Evolutionary conservation across 2,329 filamentous ascomycete genomes (phyloP).

Genomic region (Ophiostoma piceae): DNA sequence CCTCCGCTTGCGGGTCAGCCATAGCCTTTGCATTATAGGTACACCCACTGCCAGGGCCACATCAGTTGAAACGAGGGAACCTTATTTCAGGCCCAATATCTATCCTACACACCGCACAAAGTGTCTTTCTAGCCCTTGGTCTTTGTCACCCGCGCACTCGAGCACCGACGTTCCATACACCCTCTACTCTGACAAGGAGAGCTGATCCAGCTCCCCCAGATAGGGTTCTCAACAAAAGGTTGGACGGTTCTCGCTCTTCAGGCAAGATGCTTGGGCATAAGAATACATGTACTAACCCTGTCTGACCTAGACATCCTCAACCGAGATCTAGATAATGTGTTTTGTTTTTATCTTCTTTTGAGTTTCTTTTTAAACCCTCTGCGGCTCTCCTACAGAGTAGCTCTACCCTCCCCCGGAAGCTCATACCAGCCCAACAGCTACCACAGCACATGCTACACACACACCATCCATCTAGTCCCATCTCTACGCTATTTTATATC

Average conservation of each 20-base stretch:
- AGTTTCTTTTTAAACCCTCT: neutral
- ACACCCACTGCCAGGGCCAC: conserved; percentile 19
- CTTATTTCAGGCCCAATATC: conserved; percentile 24
- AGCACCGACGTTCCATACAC: neutral
- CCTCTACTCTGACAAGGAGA: neutral
- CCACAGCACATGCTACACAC: conserved; percentile 12
- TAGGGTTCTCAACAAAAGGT: neutral
- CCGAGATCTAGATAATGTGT: neutral
- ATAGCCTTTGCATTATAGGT: conserved; percentile 23
- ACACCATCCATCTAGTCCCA: neutral
- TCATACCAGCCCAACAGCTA: conserved; percentile 15
- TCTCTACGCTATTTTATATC: neutral
- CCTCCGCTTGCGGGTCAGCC: conserved; percentile 15
- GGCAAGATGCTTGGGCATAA: neutral
- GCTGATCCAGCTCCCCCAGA: neutral
- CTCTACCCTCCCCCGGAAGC: neutral
- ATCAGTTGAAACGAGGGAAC: conserved; percentile 23
- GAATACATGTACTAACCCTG: neutral
- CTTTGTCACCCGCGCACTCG: conserved; percentile 17
- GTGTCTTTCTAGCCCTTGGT: neutral
- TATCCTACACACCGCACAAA: conserved; percentile 12
- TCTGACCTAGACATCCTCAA: neutral
- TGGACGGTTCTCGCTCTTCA: neutral
- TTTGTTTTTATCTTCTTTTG: neutral
- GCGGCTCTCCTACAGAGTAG: neutral